phyloP scores from a whole-genome alignment of 2,329 filamentous ascomycete genomes.

The Lecanicillium sp. region DNA sequence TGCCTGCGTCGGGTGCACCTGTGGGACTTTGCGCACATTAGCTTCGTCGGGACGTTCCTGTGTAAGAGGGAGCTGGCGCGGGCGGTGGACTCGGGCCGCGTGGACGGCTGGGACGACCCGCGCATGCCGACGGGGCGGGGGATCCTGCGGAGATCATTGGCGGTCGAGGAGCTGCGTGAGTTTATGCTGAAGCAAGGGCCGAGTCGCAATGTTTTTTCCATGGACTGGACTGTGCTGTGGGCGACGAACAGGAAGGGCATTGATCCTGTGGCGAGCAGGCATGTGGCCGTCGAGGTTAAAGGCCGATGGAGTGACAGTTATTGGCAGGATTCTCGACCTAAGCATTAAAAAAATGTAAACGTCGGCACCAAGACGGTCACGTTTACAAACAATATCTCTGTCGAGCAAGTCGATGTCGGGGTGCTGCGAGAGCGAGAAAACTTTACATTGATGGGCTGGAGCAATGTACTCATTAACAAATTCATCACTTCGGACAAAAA shows the following conservation, averaged over 20 bases:
- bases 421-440: conserved; percentile 80
- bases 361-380: conserved; percentile 82
- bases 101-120: conserved; percentile 82
- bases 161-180: conserved; percentile 69
- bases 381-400: conserved; percentile 66
- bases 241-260: conserved; percentile 75
- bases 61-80: conserved; percentile 84
- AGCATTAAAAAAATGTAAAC: conserved; percentile 82
- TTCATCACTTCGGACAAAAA: conserved; percentile 51
- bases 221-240: conserved; percentile 77
- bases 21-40: conserved; percentile 81
- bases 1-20: conserved; percentile 71
- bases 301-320: conserved; percentile 56
- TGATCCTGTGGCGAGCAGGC: conserved; percentile 67
- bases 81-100: conserved; percentile 68
- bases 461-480: conserved; percentile 73
- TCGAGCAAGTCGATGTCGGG: conserved; percentile 83
- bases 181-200: conserved; percentile 83
- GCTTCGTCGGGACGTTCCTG: conserved; percentile 75
- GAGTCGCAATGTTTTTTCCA: conserved; percentile 74
- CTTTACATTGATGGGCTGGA: conserved; percentile 96
- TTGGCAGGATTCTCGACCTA: conserved; percentile 75
- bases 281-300: conserved; percentile 66
- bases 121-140: conserved; percentile 81
- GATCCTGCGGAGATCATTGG: conserved; percentile 72